phyloP scores from a whole-genome alignment of 495 filamentous ascomycete species.

The Penicillium steckii region DNA sequence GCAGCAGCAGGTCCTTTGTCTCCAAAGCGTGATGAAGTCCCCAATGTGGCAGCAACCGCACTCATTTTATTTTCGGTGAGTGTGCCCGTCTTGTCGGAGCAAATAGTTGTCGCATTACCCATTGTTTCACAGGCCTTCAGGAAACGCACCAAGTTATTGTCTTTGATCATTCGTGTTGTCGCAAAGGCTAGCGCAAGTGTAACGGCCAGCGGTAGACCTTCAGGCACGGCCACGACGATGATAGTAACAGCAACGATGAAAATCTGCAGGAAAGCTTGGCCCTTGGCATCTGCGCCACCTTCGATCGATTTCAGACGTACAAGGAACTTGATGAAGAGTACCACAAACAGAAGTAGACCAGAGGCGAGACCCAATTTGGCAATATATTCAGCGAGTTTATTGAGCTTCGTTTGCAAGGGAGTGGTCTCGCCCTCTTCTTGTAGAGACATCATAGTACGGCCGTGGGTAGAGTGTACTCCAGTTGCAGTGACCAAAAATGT shows the following conservation, averaged over 20 bases:
- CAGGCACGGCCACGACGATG: constrained; percentile 92
- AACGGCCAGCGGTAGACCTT: constrained; percentile 89
- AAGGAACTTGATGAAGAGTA: constrained; percentile 90
- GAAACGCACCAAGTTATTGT: constrained; percentile 90
- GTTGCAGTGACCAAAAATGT: constrained; percentile 84
- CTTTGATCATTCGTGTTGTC: constrained; percentile 90
- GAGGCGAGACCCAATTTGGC: constrained; percentile 86
- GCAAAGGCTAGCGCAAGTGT: constrained; percentile 93
- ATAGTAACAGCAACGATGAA: constrained; percentile 95
- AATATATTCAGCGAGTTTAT: constrained; percentile 86
- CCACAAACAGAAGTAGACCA: constrained; percentile 80
- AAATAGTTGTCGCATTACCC: constrained; percentile 95
- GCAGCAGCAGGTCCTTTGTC: constrained; percentile 45
- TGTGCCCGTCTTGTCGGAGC: constrained; percentile 96
- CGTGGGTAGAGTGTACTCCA: constrained; percentile 84
- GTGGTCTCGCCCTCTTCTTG: constrained; percentile 89
- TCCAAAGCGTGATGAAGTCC: constrained; percentile 65
- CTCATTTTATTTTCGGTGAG: constrained; percentile 94
- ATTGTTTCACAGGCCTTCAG: constrained; percentile 97
- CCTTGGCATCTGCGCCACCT: constrained; percentile 66
- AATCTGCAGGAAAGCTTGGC: constrained; percentile 83
- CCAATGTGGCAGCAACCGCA: constrained; percentile 75
- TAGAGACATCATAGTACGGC: constrained; percentile 91
- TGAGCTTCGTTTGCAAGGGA: constrained; percentile 91
- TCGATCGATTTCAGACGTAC: constrained; percentile 56